Percentiles rank a stretch among this genome's conserved stretches.
These are phyloP conservation scores for Ceratobasidium sp. DNA, from an alignment of 1,284 basidiomycete genomes.

Conservation along the genomic window DNA sequence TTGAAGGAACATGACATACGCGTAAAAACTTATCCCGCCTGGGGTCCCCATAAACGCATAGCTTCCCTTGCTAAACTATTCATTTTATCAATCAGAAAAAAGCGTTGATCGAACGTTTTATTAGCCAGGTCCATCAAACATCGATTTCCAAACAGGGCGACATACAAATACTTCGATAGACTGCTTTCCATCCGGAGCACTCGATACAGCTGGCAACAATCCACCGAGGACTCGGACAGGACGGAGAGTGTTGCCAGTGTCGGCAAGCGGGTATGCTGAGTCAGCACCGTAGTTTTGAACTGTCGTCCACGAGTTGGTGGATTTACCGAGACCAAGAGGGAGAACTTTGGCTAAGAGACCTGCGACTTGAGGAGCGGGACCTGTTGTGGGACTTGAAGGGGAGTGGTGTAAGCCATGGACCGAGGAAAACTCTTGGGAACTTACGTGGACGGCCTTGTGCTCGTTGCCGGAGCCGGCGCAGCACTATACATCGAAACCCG, in stretches of 20 bases:
- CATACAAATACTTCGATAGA: conserved; percentile 37
- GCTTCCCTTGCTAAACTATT: conserved; percentile 25
- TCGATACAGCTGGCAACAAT: not conserved
- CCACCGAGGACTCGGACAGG: conserved; percentile 36
- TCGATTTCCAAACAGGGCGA: not conserved
- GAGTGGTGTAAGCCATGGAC: not conserved
- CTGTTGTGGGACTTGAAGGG: conserved; percentile 8
- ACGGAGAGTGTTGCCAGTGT: conserved; percentile 32
- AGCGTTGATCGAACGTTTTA: not conserved
- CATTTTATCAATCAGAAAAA: not conserved
- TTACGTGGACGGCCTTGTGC: not conserved
- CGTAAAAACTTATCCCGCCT: conserved; percentile 40
- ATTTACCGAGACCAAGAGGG: conserved; percentile 30
- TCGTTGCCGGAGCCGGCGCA: not conserved
- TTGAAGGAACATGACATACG: conserved; percentile 1
- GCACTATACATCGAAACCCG: not conserved
- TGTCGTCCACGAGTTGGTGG: conserved; percentile 40
- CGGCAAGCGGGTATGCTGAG: conserved; percentile 19
- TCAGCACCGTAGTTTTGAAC: conserved; percentile 3
- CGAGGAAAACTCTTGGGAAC: not conserved
- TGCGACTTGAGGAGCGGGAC: conserved; percentile 6
- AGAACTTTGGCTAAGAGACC: conserved; percentile 29
- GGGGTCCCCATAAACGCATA: conserved; percentile 14
- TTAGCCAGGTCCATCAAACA: not conserved
- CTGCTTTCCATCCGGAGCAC: conserved; percentile 28